Conservation (phyloP, 106 monocot genomes). For the Dendrobium chrysotoxum region DNA sequence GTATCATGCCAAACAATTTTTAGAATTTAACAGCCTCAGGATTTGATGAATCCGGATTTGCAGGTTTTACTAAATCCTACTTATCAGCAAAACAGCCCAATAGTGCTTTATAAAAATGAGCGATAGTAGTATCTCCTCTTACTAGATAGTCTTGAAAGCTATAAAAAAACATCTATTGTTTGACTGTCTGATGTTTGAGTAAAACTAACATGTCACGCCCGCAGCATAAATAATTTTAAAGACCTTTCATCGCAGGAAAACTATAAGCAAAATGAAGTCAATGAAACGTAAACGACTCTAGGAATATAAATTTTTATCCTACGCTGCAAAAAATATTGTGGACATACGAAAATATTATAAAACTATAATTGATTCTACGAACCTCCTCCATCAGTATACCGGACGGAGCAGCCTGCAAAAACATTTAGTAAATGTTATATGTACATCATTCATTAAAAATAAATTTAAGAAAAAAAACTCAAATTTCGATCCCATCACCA, state of each 20-base stretch:
- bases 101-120: background rate
- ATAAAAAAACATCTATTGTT: background rate
- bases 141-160: background rate
- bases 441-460: background rate
- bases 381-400: conserved; percentile 81
- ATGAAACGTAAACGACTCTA: background rate
- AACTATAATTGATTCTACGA: background rate
- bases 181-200: background rate
- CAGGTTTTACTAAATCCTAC: background rate
- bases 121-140: background rate
- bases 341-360: background rate
- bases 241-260: background rate
- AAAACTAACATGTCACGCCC: background rate
- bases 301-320: background rate
- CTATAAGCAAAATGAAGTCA: background rate
- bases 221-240: background rate
- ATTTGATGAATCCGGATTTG: too few species aligned
- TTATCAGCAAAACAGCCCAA: background rate
- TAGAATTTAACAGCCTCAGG: too few species aligned
- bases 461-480: background rate
- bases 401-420: conserved; percentile 58
- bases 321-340: background rate
- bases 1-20: too few species aligned
- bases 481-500: background rate
- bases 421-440: background rate